Percentiles rank a stretch among this genome's conserved stretches.
Conservation (phyloP, 768 basidiomycete genomes). For the Thelephora ganbajun region DNA sequence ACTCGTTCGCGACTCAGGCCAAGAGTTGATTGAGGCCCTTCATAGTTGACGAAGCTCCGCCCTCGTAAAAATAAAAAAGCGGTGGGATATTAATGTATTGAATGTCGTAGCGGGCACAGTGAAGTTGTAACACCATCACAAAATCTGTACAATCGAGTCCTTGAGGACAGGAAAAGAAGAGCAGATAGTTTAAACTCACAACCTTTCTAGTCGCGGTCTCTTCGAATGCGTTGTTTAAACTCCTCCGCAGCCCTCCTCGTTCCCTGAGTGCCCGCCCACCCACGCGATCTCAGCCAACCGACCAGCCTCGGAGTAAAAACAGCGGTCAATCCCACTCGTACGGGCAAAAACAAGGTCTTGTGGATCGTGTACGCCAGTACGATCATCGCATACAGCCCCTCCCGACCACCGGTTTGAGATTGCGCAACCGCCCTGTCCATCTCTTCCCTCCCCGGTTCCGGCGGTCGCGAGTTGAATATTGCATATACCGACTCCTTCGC, state of each 20-base stretch:
- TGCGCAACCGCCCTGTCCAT: conserved; percentile 27
- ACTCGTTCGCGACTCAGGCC: neutral
- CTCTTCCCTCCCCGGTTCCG: conserved; percentile 58
- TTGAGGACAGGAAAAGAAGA: neutral
- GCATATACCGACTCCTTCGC: conserved; percentile 35
- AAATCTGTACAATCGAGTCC: neutral
- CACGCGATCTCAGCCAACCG: conserved; percentile 62
- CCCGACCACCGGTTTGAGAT: conserved; percentile 28
- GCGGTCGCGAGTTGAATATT: conserved; percentile 35
- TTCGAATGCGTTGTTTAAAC: conserved; percentile 22
- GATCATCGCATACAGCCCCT: conserved; percentile 84
- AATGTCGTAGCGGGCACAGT: neutral
- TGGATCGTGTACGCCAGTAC: conserved; percentile 90
- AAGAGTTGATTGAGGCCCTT: neutral
- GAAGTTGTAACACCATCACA: neutral
- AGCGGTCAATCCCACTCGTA: conserved; percentile 82
- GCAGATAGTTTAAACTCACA: neutral
- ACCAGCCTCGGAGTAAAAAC: conserved; percentile 79
- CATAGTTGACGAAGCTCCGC: conserved; percentile 8
- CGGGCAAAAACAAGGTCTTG: conserved; percentile 84
- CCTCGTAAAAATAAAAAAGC: neutral
- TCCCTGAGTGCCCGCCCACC: conserved; percentile 73
- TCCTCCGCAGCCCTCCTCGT: conserved; percentile 45
- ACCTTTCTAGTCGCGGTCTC: conserved; percentile 11
- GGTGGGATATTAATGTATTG: neutral